Percentiles rank a stretch among this genome's conserved stretches.
phyloP scores from a whole-genome alignment of 2,329 filamentous ascomycete genomes.

The Akanthomyces uredinophilus region DNA sequence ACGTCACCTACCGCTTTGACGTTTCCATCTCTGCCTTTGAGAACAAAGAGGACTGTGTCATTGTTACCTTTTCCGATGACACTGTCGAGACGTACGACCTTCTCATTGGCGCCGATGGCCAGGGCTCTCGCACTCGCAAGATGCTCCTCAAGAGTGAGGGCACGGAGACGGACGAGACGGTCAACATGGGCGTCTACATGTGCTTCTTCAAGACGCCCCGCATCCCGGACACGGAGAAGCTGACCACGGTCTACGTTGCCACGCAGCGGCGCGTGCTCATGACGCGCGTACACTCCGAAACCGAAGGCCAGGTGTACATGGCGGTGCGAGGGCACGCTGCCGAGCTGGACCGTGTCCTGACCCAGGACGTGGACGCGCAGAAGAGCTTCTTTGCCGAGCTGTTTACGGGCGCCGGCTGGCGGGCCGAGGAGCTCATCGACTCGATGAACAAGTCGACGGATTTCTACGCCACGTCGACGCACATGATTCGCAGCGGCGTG shows the following conservation, averaged over 20 bases:
- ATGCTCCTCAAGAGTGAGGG: conserved; percentile 26
- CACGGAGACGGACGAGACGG: not conserved
- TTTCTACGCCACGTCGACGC: conserved; percentile 39
- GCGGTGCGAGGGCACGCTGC: conserved; percentile 23
- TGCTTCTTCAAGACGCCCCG: conserved; percentile 24
- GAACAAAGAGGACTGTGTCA: conserved; percentile 20
- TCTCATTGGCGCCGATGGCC: conserved; percentile 47
- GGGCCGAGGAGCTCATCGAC: conserved; percentile 24
- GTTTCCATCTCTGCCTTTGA: conserved; percentile 22
- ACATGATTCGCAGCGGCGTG: conserved; percentile 34
- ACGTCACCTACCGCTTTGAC: conserved; percentile 25
- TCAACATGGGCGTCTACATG: conserved; percentile 21
- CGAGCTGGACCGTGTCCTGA: conserved; percentile 18
- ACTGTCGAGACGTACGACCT: conserved; percentile 41
- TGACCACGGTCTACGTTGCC: conserved; percentile 25
- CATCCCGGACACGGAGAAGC: not conserved
- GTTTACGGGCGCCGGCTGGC: conserved; percentile 39
- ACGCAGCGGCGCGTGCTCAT: conserved; percentile 28
- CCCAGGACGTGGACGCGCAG: conserved; percentile 20
- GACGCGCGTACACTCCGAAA: conserved; percentile 25
- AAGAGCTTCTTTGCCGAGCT: conserved; percentile 29
- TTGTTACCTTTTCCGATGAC: conserved; percentile 36
- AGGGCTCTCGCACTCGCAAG: conserved; percentile 41
- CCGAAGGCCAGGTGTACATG: conserved; percentile 30
- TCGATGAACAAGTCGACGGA: conserved; percentile 29